Percentiles rank a stretch among this genome's conserved stretches.
phyloP scores from a whole-genome alignment of 2,329 filamentous ascomycete species.

The Peltaster fructicola region DNA sequence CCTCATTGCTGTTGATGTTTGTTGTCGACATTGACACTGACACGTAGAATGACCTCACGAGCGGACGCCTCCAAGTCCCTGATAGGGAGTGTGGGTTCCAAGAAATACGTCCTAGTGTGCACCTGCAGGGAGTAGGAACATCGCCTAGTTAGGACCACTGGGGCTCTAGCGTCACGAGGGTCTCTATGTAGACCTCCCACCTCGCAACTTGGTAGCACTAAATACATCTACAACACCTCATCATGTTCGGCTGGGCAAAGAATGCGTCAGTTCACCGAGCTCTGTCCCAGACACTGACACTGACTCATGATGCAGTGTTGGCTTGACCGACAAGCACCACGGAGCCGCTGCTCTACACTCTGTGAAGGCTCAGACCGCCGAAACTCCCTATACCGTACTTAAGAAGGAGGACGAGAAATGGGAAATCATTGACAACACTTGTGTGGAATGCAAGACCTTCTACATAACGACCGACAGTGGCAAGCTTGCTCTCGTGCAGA shows the following conservation, averaged over 20 bases:
- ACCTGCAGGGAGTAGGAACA: too few relatives aligned
- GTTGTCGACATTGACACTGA: too few relatives aligned
- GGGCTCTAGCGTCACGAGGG: too few relatives aligned
- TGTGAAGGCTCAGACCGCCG: slow-evolving; percentile 63
- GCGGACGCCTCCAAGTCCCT: too few relatives aligned
- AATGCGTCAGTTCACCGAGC: slow-evolving; percentile 50
- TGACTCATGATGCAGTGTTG: slow-evolving; percentile 43
- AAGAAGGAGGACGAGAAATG: slow-evolving; percentile 67
- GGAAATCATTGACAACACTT: slow-evolving; percentile 63
- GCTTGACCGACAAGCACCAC: slow-evolving; percentile 91
- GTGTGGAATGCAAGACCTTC: slow-evolving; percentile 88
- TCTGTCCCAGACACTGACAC: slow-evolving; percentile 24
- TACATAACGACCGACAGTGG: slow-evolving; percentile 73
- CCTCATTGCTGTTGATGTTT: too few relatives aligned
- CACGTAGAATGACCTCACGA: too few relatives aligned
- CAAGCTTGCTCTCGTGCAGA: slow-evolving; percentile 59
- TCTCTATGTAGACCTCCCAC: too few relatives aligned
- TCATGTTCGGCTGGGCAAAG: slow-evolving; percentile 90
- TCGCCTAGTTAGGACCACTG: too few relatives aligned
- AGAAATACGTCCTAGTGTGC: too few relatives aligned
- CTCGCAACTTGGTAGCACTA: too few relatives aligned
- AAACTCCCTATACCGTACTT: slow-evolving; percentile 63
- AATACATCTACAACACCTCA: slow-evolving; percentile 9
- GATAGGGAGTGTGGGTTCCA: too few relatives aligned
- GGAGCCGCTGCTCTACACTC: slow-evolving; percentile 74